Percentiles rank a stretch among this genome's conserved stretches.
These are phyloP conservation scores for Hypocrella siamensis DNA, from an alignment of 2,329 filamentous ascomycete genomes.

Conservation along the genomic window DNA sequence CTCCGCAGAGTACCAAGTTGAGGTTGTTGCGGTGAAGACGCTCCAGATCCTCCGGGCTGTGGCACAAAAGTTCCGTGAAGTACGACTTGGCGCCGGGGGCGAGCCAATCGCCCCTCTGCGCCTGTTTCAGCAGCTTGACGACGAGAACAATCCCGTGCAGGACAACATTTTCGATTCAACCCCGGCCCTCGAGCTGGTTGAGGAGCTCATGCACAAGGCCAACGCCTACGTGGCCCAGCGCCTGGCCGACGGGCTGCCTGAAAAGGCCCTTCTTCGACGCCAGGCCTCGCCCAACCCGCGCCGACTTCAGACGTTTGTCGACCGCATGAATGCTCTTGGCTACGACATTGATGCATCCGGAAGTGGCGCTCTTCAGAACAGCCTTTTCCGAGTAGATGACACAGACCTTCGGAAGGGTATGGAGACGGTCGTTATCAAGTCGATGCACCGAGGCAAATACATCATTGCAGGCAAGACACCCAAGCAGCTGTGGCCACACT, in stretches of 20 bases:
- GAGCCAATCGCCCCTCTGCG: conserved; percentile 73
- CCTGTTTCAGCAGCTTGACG: conserved; percentile 83
- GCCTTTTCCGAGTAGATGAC: conserved; percentile 85
- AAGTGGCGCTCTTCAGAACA: conserved; percentile 85
- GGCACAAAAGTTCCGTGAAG: conserved; percentile 79
- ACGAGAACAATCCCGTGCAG: conserved; percentile 95
- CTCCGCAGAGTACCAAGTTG: conserved; percentile 43
- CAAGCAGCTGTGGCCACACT: conserved; percentile 71
- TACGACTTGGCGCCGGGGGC: conserved; percentile 65
- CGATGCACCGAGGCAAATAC: conserved; percentile 94
- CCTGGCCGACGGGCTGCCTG: conserved; percentile 61
- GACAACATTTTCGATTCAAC: conserved; percentile 92
- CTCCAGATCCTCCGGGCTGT: conserved; percentile 70
- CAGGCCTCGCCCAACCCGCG: conserved; percentile 76
- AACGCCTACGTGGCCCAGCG: conserved; percentile 83
- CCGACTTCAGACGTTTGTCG: conserved; percentile 76
- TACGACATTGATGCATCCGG: conserved; percentile 80
- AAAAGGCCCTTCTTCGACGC: conserved; percentile 83
- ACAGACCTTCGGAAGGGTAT: conserved; percentile 86
- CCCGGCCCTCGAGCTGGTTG: conserved; percentile 77
- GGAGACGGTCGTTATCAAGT: conserved; percentile 89
- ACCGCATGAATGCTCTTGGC: conserved; percentile 82
- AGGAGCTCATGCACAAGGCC: conserved; percentile 87
- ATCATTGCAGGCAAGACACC: conserved; percentile 68
- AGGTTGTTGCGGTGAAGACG: conserved; percentile 54